Conservation (phyloP, 2,329 filamentous ascomycete species). For the Ophiostoma pallidulum region DNA sequence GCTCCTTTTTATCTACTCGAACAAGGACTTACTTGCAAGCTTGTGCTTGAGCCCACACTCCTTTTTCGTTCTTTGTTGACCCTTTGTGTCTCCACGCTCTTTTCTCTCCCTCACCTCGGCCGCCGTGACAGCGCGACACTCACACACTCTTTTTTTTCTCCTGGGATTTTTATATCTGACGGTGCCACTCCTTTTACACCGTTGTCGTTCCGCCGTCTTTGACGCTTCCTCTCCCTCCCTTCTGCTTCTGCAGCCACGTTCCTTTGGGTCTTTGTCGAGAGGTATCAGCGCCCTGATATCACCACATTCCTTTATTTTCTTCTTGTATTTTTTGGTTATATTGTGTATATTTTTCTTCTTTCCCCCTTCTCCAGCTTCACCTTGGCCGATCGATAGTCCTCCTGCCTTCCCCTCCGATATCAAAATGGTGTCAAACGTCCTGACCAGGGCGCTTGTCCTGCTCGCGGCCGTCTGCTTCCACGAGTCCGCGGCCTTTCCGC, state of each 20-base stretch:
- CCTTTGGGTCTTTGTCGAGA: too few species aligned
- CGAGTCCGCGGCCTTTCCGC: constrained; percentile 6
- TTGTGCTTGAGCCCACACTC: constrained; percentile 1
- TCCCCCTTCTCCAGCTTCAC: not conserved
- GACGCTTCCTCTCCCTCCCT: not conserved
- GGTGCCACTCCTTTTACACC: not conserved
- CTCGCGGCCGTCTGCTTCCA: constrained; percentile 6
- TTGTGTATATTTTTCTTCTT: too few species aligned
- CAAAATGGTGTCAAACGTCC: constrained; percentile 4
- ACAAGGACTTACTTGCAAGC: too few species aligned
- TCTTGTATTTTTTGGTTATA: not conserved
- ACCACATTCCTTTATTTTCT: not conserved
- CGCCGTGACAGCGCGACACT: not conserved
- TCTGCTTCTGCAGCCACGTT: not conserved
- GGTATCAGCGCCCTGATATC: too few species aligned
- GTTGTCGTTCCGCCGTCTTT: not conserved
- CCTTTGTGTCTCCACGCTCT: not conserved
- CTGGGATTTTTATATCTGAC: not conserved
- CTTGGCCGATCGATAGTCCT: too few species aligned
- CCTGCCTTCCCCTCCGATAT: not conserved
- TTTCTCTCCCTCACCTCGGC: not conserved
- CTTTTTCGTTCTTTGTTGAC: too few species aligned
- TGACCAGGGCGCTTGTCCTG: constrained; percentile 3
- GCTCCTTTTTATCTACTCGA: not conserved
- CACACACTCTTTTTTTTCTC: not conserved